phyloP scores from a whole-genome alignment of 2,329 filamentous ascomycete species.

The Bipolaris bicolor region DNA sequence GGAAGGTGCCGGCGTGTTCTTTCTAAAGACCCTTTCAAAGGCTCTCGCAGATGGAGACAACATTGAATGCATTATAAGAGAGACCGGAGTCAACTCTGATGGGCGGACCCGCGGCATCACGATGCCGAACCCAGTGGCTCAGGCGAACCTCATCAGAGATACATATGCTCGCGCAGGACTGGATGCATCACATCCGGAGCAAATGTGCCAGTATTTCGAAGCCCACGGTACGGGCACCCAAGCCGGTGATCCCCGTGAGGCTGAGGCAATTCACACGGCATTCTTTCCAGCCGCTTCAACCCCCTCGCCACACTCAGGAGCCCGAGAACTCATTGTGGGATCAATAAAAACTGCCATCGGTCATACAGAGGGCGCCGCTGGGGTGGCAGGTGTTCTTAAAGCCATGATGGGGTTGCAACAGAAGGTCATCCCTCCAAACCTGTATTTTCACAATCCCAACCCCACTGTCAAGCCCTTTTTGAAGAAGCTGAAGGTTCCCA shows the following conservation, averaged over 20 bases:
- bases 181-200: constrained; percentile 23
- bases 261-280: constrained; percentile 8
- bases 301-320: too few species aligned
- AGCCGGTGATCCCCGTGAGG: constrained; percentile 2
- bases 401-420: constrained; percentile 38
- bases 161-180: constrained; percentile 49
- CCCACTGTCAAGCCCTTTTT: constrained; percentile 35
- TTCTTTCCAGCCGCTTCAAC: constrained; percentile 13
- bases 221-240: constrained; percentile 5
- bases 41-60: constrained; percentile 57
- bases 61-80: constrained; percentile 51
- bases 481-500: constrained; percentile 17
- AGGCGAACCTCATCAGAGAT: constrained; percentile 37
- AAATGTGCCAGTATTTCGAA: constrained; percentile 38
- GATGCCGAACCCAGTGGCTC: constrained; percentile 53
- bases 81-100: constrained; percentile 48
- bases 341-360: constrained; percentile 46
- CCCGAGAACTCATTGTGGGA: neutral
- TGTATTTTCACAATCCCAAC: constrained; percentile 43
- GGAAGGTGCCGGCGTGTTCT: constrained; percentile 59
- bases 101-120: constrained; percentile 51
- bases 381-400: constrained; percentile 48
- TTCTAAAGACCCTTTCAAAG: constrained; percentile 58
- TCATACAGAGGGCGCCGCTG: constrained; percentile 35
- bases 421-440: constrained; percentile 40